Conservation (phyloP, 23 red algal species). For the Gracilaria domingensis region DNA sequence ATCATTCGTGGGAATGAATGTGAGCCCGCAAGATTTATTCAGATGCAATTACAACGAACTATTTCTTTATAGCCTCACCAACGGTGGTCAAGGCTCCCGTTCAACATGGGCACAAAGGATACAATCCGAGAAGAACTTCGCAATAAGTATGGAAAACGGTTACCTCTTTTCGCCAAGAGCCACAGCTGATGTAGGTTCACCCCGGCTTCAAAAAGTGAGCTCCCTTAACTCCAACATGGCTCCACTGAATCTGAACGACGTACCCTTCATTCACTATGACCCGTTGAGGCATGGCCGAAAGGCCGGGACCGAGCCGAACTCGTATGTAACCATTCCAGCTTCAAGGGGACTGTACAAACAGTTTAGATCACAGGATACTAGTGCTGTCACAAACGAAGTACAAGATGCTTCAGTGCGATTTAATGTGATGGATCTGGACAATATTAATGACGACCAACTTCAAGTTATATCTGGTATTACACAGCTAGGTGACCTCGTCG, state of each 20-base stretch:
- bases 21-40: conserved; percentile 17
- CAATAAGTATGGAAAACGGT: conserved; percentile 18
- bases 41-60: conserved; percentile 28
- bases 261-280: conserved; percentile 52
- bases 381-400: background rate
- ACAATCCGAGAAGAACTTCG: background rate
- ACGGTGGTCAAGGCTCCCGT: background rate
- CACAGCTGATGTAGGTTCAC: background rate
- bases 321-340: conserved; percentile 31
- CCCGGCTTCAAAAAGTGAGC: background rate
- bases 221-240: background rate
- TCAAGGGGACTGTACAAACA: conserved; percentile 28
- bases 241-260: background rate
- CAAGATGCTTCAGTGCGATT: conserved; percentile 15
- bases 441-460: conserved; percentile 6
- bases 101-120: background rate
- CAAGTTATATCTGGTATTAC: conserved; percentile 24
- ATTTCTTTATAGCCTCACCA: conserved; percentile 25
- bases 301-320: conserved; percentile 4
- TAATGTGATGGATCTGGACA: conserved; percentile 19
- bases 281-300: background rate
- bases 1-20: conserved; percentile 31
- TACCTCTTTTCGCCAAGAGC: background rate
- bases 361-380: background rate
- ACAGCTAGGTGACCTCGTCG: conserved; percentile 17